Percentiles rank a stretch among this genome's conserved stretches.
phyloP scores from a whole-genome alignment of 345 rosid species.

The Anacardium occidentale region DNA sequence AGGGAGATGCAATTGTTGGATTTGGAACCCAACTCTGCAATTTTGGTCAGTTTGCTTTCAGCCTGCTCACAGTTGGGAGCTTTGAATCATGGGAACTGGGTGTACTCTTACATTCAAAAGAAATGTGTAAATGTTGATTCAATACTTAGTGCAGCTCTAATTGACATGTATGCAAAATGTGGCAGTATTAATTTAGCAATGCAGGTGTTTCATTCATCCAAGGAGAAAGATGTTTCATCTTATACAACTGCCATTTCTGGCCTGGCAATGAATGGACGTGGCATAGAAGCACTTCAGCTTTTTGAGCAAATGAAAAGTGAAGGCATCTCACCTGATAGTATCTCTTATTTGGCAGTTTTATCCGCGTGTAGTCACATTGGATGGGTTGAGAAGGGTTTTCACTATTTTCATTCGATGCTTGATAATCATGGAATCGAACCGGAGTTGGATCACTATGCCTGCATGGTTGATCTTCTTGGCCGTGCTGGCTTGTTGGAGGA shows the following conservation, averaged over 20 bases:
- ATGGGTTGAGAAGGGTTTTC: constrained; percentile 32
- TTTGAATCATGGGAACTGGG: constrained; percentile 32
- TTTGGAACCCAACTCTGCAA: constrained; percentile 28
- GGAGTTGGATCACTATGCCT: constrained; percentile 40
- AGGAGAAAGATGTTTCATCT: constrained; percentile 31
- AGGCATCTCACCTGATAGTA: constrained; percentile 25
- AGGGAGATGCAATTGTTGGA: constrained; percentile 31
- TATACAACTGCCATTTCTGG: constrained; percentile 37
- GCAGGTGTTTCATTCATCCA: constrained; percentile 23
- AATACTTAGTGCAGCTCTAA: constrained; percentile 29
- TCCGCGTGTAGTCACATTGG: constrained; percentile 43
- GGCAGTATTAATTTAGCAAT: constrained; percentile 29
- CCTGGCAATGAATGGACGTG: constrained; percentile 36
- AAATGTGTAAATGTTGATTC: constrained; percentile 19
- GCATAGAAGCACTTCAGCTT: constrained; percentile 25
- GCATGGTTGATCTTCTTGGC: constrained; percentile 43
- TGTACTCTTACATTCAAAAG: constrained; percentile 35
- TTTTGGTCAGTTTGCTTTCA: constrained; percentile 32
- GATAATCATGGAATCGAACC: constrained; percentile 26
- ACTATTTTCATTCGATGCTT: constrained; percentile 27
- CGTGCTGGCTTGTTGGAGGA: constrained; percentile 39
- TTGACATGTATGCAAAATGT: constrained; percentile 41
- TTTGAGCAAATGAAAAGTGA: constrained; percentile 30
- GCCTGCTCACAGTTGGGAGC: constrained; percentile 37
- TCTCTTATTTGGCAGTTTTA: constrained; percentile 34